Evolutionary conservation across 352 stramenopile species (phyloP), one percentile per base, ranked within the genome.

Genomic region (Phytophthora hibernalis): DNA sequence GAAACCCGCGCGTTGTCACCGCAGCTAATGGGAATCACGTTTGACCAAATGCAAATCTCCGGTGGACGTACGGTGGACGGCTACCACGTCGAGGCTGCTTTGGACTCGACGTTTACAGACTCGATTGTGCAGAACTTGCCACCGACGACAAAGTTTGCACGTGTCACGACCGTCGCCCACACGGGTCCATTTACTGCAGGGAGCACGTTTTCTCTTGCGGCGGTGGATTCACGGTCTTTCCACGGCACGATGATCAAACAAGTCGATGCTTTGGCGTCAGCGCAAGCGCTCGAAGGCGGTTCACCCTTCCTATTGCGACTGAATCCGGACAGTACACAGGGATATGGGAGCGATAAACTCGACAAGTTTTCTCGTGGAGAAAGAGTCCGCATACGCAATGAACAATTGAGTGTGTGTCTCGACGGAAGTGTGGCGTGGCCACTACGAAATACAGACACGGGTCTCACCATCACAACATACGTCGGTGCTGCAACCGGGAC

Each of bases 131-230:
- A 64, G n/a, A 51, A 67, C 2, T 28, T 92, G 2, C 16, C 62
- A 16, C 78, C 80, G 11, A 77, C 59, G 5, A 79, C 74, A 2
- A 68, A 61, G 52, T 89, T 76, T 54, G 72, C 88, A 7, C 85
- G 87, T 11, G 83, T 95, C 7, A 94, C 83, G 12, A 95, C 85
- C 0, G 49, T 77, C 0, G 83, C 87, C 0, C 74, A 91, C 59
- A 91, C 85, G 1, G 87, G 85, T 1, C 83, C 85, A 35, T 92
- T 93, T 54, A 74, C 66, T 0, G 38, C 74, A n/a, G 68, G 73
- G 1, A 91, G 79, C 20, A 86, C 80, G 10, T 95, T 95, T 48
- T 81, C 85, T 5, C 61, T 95, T 1, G 63, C 87, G 6, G 85
- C 85, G 8, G 72, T 89, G 24, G 69, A 79, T 8, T 57, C 71